Evolutionary conservation across 1,284 basidiomycete genomes (phyloP), one percentile per base, ranked within the genome.

Genomic region (Sporisorium graminicola): DNA sequence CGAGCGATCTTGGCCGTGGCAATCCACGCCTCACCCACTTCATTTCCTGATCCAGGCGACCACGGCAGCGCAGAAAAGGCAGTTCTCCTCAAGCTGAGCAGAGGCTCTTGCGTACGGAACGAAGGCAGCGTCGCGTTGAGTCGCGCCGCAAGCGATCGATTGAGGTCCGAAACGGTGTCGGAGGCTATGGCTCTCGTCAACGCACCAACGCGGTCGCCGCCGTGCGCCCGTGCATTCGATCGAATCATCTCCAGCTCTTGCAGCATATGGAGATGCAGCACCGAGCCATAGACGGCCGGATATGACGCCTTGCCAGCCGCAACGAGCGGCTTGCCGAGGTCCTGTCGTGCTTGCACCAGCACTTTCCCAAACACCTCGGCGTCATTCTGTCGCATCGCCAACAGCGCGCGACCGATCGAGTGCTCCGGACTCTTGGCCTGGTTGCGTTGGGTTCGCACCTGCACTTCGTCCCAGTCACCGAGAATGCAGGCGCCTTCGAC

Each of bases 401-500:
- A 88, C 31, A 99, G 89, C 16, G 95, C 90, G 27, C 91, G 90
- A 4, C 93, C 95, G 66, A 97, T 91, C 20, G 92, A 90, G 42
- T 92, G 89, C 43, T 92, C 90, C 0, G 94, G 83, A 16, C 86
- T 86, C 24, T 78, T 81, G n/a, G 88, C 86, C 37, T 92, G 89
- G 37, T 92, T 88, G 37, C 69, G 61, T 20, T 58, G 44, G 1
- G 74, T 75, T 14, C 77, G 67, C 6, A 86, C 85, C 20, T 72
- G 56, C 3, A 83, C 82, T 42, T 81, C 92, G 10, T 90, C 89
- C 95, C 96, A 98, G 76, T 96, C 94, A 9, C 94, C 93, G 22
- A 94, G 91, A 88, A 96, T 96, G 91, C 95, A 96, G 1, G 94
- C 93, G 63, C 95, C 94, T 87, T 99, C 96, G 14, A 94, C 91